Evolutionary conservation across 2,329 filamentous ascomycete genomes (phyloP).

Genomic region (Neopestalotiopsis sp.): DNA sequence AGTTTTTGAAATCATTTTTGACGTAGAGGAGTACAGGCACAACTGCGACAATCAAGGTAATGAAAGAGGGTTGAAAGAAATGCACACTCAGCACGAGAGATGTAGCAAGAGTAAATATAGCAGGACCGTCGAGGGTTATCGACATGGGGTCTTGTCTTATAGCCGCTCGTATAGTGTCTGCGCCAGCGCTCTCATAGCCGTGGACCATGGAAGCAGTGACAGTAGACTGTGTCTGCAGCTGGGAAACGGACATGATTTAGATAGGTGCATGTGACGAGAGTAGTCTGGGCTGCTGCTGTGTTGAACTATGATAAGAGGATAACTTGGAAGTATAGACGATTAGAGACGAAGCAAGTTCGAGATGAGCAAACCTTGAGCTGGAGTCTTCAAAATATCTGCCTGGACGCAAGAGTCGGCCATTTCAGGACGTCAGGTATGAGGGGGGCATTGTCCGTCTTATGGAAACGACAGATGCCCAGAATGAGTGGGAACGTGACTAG

Average conservation of each 20-base stretch:
- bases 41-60: slow-evolving; percentile 55
- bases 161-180: slow-evolving; percentile 44
- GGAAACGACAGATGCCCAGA: background rate
- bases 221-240: slow-evolving; percentile 29
- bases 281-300: background rate
- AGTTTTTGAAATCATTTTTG: slow-evolving; percentile 76
- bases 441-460: slow-evolving; percentile 6
- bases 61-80: slow-evolving; percentile 51
- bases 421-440: background rate
- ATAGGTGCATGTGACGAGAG: background rate
- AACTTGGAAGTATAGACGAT: background rate
- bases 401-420: background rate
- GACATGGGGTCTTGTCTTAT: slow-evolving; percentile 57
- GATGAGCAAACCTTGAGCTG: slow-evolving; percentile 20
- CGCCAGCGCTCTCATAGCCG: slow-evolving; percentile 21
- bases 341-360: slow-evolving; percentile 4
- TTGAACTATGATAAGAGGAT: background rate
- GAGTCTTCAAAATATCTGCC: slow-evolving; percentile 11
- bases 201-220: slow-evolving; percentile 27
- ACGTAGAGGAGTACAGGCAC: slow-evolving; percentile 56
- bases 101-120: slow-evolving; percentile 50
- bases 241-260: slow-evolving; percentile 30
- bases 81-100: slow-evolving; percentile 57
- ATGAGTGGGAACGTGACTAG: background rate
- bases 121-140: slow-evolving; percentile 56